Base-by-base conservation (phyloP, 1,284 basidiomycete genomes). In the Retiboletus flavoniger region DNA sequence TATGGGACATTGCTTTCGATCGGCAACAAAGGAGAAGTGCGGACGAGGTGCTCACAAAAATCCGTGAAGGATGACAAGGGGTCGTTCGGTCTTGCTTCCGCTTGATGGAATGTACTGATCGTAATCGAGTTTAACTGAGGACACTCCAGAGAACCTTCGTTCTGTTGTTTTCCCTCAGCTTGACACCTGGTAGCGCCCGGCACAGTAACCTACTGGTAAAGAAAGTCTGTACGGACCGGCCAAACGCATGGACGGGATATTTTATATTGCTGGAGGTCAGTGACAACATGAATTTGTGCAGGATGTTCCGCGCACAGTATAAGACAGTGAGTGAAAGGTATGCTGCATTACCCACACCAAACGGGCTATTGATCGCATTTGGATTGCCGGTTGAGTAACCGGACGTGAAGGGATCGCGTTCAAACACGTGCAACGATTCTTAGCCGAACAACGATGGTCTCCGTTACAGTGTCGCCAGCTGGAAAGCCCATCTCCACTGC, bases 21-120 rank as follows among this genome's bases (percentile, higher is more conserved):
- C 32, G 35, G 50, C 29, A 8, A 19, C 9, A 26, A n/a, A 41
- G 39, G 45, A 26, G 14, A 47, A 11, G 8, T 19, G 29, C 8
- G 7, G 26, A 57, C 8, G 8, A 48, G 17, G 17, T 52, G 35
- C 84, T 57, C 59, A 85, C 85, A 87, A 83, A 41, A 88, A 73
- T 1, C 85, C 86, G 59, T 88, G 85, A n/a, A 87, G 68, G 42
- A 88, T 83, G 3, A 88, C 74, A 13, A 88, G 69, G 0, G 85
- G 78, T 32, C 61, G 63, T 31, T 79, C 72, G 0, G 67, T 74
- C 56, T 69, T 73, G 56, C 76, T 75, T 47, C 68, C 72, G 50
- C 75, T 63, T 17, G 67, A 58, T 35, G 81, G 78, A 35, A 76
- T 64, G 16, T 76, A 64, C 29, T 71, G 66, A 48, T 78, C 73